Base-by-base conservation (phyloP, 2,329 filamentous ascomycete genomes). In the Nigrospora sphaerica region DNA sequence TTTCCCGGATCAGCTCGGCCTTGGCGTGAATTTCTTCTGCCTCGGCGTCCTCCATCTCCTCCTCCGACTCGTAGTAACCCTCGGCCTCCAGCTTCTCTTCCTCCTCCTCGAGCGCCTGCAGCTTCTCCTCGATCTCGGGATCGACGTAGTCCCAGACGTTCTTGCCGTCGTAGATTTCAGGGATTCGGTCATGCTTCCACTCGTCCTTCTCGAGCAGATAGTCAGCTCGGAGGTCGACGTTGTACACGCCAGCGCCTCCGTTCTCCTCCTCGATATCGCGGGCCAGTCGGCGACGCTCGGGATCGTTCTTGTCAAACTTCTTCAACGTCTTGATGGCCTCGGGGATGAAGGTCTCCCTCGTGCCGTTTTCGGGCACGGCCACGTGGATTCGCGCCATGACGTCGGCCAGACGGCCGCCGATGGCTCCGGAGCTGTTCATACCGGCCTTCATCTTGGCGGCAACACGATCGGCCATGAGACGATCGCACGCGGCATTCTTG, bases 91-190 rank as follows among this genome's bases (percentile, higher is more conserved):
- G 80, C 58, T 85, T 85, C 71, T 95, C 92, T 67, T 98, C 93
- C 63, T 98, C 95, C 52, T 91, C 91, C 68, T 98, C 93, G 32
- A 98, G 77, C 46, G 89, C 89, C 44, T 85, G 84, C 42, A 98
- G 80, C 74, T 95, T 97, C 55, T 83, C 79, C 61, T 95, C 93
- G 62, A 98, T 98, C 46, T 98, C 95, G 1, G 92, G 91, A 61
- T 97, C 93, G 61, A 98, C 83, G 67, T 88, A 98, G 69, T 98
- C 93, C 71, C 92, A 93, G 48, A 98, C 88, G 66, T 98, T 98
- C 78, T 92, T 91, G 67, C 93, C 93, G 62, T 97, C 84, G 67
- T 91, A 86, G 42, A 96, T 77, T 69, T 98, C 93, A 32, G 93
- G 93, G 46, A 97, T 87, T 70, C 87, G 89, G 72, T 98, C 95